phyloP scores from a whole-genome alignment of 805 yeast species.

The Saturnispora gosingensis region DNA sequence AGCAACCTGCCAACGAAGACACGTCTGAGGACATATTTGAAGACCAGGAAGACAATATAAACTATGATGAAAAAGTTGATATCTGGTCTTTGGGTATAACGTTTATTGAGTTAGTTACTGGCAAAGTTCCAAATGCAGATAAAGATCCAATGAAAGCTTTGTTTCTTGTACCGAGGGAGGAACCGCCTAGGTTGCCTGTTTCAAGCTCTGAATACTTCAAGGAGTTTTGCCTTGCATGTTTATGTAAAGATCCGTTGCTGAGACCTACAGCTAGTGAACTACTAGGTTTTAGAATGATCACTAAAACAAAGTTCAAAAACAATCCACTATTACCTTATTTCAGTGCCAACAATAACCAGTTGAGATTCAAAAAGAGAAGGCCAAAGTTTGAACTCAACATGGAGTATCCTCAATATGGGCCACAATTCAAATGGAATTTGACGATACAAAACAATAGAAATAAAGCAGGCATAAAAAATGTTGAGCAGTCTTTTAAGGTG shows the following conservation, averaged over 20 bases:
- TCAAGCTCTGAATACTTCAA: conserved; percentile 35
- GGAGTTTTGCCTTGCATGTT: conserved; percentile 54
- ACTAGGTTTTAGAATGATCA: conserved; percentile 45
- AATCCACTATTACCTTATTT: conserved; percentile 17
- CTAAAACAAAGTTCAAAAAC: conserved; percentile 24
- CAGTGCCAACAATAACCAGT: not conserved
- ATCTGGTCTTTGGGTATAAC: conserved; percentile 97
- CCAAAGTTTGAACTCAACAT: conserved; percentile 32
- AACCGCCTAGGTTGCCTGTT: conserved; percentile 46
- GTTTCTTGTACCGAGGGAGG: conserved; percentile 54
- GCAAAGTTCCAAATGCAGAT: conserved; percentile 70
- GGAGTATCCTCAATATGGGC: conserved; percentile 18
- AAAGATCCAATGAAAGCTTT: conserved; percentile 72
- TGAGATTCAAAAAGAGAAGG: conserved; percentile 20
- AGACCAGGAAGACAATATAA: conserved; percentile 26
- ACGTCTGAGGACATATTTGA: not conserved
- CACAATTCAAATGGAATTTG: conserved; percentile 21
- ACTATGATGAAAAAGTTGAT: conserved; percentile 81
- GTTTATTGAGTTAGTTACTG: conserved; percentile 73
- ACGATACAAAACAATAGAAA: not conserved
- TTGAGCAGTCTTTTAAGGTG: not conserved
- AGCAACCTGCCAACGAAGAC: conserved; percentile 1
- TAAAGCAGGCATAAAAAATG: no score
- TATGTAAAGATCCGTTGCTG: conserved; percentile 52
- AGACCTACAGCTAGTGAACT: conserved; percentile 58